Base-by-base conservation (phyloP, 164 flowering plant genomes). In the Sextonia rubra region DNA sequence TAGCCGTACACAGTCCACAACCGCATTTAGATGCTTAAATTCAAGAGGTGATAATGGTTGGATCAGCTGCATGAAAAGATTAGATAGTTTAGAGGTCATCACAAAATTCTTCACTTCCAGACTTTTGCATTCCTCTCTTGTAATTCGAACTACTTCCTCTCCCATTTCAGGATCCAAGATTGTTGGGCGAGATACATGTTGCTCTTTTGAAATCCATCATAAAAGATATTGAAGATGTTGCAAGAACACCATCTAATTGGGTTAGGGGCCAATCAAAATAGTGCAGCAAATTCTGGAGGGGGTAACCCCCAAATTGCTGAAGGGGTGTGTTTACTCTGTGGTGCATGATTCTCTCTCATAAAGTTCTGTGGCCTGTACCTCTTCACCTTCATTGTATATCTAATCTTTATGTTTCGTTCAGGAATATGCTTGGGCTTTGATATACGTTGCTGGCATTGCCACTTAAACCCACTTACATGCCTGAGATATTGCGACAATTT, bases 341-440 rank as follows among this genome's bases (percentile, higher is more conserved):
- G 9, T 64, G 37, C 49, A 67, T 76, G 44, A 26, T 69, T 47
- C 47, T 47, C 15, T 27, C 27, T 29, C 20, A 6, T 56, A 25
- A 20, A 15, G n/a, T 52, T 52, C 23, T 64, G 27, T 3, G 20
- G 8, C 55, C 67, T 64, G 17, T 64, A 20, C 26, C 23, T 24
- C 65, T 62, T 4, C 26, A 65, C 30, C 47, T 20, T 44, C 52
- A 37, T n/a, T 4, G 52, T n/a, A 68, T 44, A 24, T 37, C 6
- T 37, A 9, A 37, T 47, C n/a, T 72, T 72, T 20, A 44, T 30
- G 18, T 65, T 29, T 72, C 26, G 12, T 9, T 71, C 84, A 94
- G 98, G 98, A 97, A 69, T 91, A 89, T 86, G 84, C 92, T 94
- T 97, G 97, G 98, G 98, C n/a, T 94, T 94, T 83, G 90, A 91